phyloP scores from a whole-genome alignment of 1,284 basidiomycete species.

The Pisolithus thermaeus region DNA sequence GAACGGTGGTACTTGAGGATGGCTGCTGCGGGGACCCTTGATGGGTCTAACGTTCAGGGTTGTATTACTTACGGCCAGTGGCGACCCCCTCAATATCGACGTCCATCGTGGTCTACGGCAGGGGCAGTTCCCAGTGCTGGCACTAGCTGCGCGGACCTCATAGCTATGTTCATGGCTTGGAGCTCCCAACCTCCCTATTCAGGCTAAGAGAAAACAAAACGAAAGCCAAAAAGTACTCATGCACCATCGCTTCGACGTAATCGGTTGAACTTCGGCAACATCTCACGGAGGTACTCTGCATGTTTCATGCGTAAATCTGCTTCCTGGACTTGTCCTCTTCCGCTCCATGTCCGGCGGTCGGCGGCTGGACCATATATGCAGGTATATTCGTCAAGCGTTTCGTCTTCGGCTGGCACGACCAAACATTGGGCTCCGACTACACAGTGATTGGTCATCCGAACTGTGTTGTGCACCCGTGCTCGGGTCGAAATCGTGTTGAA shows the following conservation, averaged over 20 bases:
- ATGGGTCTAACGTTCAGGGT: no score
- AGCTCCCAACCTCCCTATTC: no score
- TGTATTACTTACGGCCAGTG: no score
- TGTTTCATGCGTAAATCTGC: constrained; percentile 82
- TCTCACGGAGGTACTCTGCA: constrained; percentile 84
- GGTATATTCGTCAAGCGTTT: constrained; percentile 79
- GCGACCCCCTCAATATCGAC: no score
- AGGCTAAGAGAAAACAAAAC: no score
- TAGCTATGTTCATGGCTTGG: no score
- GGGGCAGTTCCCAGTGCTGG: no score
- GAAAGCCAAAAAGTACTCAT: constrained; percentile 15
- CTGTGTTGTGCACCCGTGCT: constrained; percentile 72
- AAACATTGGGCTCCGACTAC: constrained; percentile 77
- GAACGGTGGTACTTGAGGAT: no score
- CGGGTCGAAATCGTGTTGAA: constrained; percentile 82
- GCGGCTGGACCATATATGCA: constrained; percentile 77
- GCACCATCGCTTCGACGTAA: constrained; percentile 55
- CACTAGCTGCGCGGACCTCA: no score
- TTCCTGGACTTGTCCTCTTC: constrained; percentile 79
- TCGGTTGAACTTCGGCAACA: constrained; percentile 84
- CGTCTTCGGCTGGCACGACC: constrained; percentile 67
- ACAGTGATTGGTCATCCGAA: constrained; percentile 75
- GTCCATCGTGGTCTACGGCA: no score
- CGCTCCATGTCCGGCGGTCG: constrained; percentile 78
- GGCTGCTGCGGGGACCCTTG: no score